phyloP scores from a whole-genome alignment of 805 yeast species.

The Suhomyces xylopsoci region DNA sequence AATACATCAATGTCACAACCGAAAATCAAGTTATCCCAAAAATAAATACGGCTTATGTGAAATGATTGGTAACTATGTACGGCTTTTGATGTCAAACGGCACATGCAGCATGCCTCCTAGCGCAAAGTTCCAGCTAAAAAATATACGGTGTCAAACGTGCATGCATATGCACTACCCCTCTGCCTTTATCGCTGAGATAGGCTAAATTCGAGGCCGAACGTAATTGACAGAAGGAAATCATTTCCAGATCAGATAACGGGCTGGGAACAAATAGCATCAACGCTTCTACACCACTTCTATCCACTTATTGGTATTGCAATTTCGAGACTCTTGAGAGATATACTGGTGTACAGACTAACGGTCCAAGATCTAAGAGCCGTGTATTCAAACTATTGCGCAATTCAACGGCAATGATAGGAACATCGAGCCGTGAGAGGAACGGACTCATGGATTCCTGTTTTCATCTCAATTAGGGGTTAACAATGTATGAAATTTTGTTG shows the following conservation, averaged over 20 bases:
- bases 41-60: too few relatives aligned
- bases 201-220: not conserved
- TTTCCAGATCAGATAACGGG: not conserved
- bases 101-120: not conserved
- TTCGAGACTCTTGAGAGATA: not conserved
- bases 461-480: not conserved
- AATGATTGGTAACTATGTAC: not conserved
- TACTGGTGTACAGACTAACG: not conserved
- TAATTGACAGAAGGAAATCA: not conserved
- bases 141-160: not conserved
- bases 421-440: not conserved
- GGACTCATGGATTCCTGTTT: not conserved
- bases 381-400: not conserved
- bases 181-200: not conserved
- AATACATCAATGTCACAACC: too few relatives aligned
- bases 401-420: not conserved
- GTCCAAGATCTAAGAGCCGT: not conserved
- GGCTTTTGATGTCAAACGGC: not conserved
- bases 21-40: too few relatives aligned
- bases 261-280: not conserved
- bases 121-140: not conserved
- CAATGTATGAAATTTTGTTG: not conserved
- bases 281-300: not conserved
- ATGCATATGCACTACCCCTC: not conserved
- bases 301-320: not conserved